These are phyloP conservation scores for Persicaria maculosa DNA, from an alignment of 148 eudicot species.

Conservation along the genomic window DNA sequence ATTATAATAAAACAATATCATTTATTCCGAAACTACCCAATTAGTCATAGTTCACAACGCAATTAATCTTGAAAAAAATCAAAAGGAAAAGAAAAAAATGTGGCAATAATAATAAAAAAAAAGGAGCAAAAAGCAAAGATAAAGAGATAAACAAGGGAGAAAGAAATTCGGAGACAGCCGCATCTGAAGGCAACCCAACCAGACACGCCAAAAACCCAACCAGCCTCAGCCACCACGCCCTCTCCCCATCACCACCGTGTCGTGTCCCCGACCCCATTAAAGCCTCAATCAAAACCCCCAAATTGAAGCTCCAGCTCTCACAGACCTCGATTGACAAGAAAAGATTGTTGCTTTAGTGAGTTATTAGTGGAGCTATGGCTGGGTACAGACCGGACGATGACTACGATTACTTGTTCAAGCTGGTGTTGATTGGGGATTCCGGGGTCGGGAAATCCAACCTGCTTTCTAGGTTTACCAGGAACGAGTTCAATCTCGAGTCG, in stretches of 20 bases:
- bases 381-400: constrained; percentile 65
- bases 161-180: background rate
- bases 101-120: too few relatives aligned
- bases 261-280: background rate
- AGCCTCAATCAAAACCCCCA: background rate
- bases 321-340: too few relatives aligned
- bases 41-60: too few relatives aligned
- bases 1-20: too few relatives aligned
- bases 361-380: constrained; percentile 24
- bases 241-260: background rate
- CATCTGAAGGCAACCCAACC: background rate
- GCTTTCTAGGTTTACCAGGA: constrained; percentile 59
- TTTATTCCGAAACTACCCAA: too few relatives aligned
- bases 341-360: too few relatives aligned
- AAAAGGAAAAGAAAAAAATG: too few relatives aligned
- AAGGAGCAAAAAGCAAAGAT: too few relatives aligned
- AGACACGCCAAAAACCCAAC: constrained; percentile 9
- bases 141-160: too few relatives aligned
- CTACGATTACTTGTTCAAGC: constrained; percentile 66
- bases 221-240: background rate
- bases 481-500: constrained; percentile 69
- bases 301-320: too few relatives aligned
- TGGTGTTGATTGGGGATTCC: constrained; percentile 67
- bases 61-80: too few relatives aligned
- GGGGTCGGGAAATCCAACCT: constrained; percentile 70